Evolutionary conservation across 148 eudicot species (phyloP), one percentile per base, ranked within the genome.

Genomic region (Linanthus parryae): DNA sequence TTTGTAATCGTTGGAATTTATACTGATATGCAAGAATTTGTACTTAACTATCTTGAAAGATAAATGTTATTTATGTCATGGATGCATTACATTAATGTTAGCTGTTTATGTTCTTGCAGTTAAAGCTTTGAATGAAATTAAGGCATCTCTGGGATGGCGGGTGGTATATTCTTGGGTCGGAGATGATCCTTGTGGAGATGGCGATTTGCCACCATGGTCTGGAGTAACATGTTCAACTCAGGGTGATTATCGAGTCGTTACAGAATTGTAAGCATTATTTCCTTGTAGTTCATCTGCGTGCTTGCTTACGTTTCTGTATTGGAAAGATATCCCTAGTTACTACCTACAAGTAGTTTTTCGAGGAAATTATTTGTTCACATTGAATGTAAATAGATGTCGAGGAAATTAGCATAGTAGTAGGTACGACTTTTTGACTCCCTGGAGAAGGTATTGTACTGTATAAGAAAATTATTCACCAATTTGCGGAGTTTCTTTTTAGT

Each of bases 121-220:
- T 63, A 84, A 88, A 81, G 96, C 94, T 28, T 61, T 84, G 66
- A 92, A 92, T 71, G 98, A 92, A 76, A 92, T 87, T 30, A 92
- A 86, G 69, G 81, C 98, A 26, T 92, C 97, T n/a, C 82, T 92
- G 49, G 95, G 98, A 51, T 92, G 98, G 98, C 81, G 98, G 65
- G 98, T 92, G 57, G 98, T 92, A 24, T 92, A 92, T 66, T 83
- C 95, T 0, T 92, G 98, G 98, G 94, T 92, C 33, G 98, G 96
- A 48, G 98, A 92, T 58, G 98, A 92, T 74, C 99, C 96, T 55
- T 92, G 99, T 65, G 99, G 99, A 68, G 99, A 92, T 64, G 96
- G 85, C 37, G 96, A 78, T 68, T 70, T 88, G 68, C 90, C 96
- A 39, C 80, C 91, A 13, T 92, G 99, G 99, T 82, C 99, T 67